Percentiles rank a stretch among this genome's conserved stretches.
Evolutionary conservation across 1,284 basidiomycete genomes (phyloP).

Genomic region (Retiboletus flavoniger): DNA sequence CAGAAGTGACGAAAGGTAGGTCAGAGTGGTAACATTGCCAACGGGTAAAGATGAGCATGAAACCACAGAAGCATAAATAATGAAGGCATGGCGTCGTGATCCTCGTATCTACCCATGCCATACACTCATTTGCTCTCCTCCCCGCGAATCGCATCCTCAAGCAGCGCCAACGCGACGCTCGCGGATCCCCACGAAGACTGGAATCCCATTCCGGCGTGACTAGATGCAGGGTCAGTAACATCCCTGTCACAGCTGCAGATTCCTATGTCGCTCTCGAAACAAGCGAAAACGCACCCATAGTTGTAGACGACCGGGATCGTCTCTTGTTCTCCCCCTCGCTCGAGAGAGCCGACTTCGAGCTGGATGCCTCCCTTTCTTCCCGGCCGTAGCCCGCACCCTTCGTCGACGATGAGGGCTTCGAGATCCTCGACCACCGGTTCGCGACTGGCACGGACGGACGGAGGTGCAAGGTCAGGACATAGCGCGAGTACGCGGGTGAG

Average conservation of each 20-base stretch:
- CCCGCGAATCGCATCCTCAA: slow-evolving; percentile 44
- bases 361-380: slow-evolving; percentile 66
- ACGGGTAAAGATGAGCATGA: too few relatives aligned
- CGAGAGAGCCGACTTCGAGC: slow-evolving; percentile 57
- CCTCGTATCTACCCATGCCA: not conserved
- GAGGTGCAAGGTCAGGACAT: slow-evolving; percentile 67
- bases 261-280: slow-evolving; percentile 10
- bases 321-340: slow-evolving; percentile 24
- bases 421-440: slow-evolving; percentile 63
- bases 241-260: not conserved
- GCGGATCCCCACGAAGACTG: slow-evolving; percentile 77
- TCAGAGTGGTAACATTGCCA: too few relatives aligned
- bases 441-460: slow-evolving; percentile 47
- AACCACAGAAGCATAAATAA: too few relatives aligned
- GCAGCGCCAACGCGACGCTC: slow-evolving; percentile 49
- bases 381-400: slow-evolving; percentile 74
- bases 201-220: slow-evolving; percentile 65
- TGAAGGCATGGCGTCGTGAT: too few relatives aligned
- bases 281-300: slow-evolving; percentile 73
- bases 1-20: too few relatives aligned
- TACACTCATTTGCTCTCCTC: not conserved
- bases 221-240: slow-evolving; percentile 20
- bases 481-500: slow-evolving; percentile 55
- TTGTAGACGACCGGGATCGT: slow-evolving; percentile 46
- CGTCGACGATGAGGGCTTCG: slow-evolving; percentile 59